phyloP scores from a whole-genome alignment of 2,329 filamentous ascomycete genomes.

The Xylariales sp. region DNA sequence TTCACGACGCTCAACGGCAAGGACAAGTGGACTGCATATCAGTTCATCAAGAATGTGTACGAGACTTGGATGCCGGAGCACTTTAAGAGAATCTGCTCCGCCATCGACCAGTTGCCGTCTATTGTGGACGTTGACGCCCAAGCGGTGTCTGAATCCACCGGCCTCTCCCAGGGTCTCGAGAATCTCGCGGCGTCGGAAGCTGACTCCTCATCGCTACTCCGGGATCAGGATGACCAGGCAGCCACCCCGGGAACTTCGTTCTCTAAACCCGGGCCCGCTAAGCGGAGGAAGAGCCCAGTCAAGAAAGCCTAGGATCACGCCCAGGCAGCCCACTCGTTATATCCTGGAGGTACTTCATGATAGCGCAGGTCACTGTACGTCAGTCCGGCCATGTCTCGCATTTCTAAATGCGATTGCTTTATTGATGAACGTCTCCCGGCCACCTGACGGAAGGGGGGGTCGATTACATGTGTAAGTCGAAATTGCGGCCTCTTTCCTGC shows the following conservation, averaged over 20 bases:
- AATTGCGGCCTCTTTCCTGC: too few species aligned
- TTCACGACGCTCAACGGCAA: conserved; percentile 49
- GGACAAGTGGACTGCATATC: conserved; percentile 53
- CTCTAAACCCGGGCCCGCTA: conserved; percentile 19
- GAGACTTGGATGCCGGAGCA: conserved; percentile 51
- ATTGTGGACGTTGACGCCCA: conserved; percentile 23
- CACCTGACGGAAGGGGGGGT: too few species aligned
- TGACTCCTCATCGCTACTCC: conserved; percentile 7
- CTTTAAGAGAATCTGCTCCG: conserved; percentile 53
- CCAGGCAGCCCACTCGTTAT: not conserved
- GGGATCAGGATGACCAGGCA: conserved; percentile 14
- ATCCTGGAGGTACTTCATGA: not conserved
- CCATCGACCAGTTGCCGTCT: conserved; percentile 49
- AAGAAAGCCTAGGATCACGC: conserved; percentile 12
- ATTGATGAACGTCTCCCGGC: too few species aligned
- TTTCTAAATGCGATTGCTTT: too few species aligned
- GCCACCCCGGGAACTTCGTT: conserved; percentile 24
- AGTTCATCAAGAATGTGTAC: conserved; percentile 53
- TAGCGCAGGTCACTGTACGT: not conserved
- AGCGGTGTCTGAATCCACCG: conserved; percentile 11
- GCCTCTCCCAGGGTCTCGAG: conserved; percentile 12
- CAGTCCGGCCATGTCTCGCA: too few species aligned
- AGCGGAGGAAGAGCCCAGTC: conserved; percentile 22
- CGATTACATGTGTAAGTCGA: too few species aligned
- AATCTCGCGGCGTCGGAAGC: conserved; percentile 2